phyloP scores from a whole-genome alignment of 345 rosid genomes.

The Syzygium aromaticum region DNA sequence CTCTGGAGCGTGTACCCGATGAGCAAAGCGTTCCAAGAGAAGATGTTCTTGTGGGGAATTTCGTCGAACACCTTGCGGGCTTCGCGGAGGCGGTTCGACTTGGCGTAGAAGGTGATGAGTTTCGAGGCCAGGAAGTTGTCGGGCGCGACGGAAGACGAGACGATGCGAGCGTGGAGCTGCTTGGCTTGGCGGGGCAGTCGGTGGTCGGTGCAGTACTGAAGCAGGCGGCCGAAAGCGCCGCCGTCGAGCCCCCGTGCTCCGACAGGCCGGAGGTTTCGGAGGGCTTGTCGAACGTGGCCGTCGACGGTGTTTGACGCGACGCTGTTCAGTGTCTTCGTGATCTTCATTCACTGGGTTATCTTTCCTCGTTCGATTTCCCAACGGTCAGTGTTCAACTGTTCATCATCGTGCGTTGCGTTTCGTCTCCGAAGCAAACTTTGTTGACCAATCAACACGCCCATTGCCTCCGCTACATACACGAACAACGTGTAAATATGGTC shows the following conservation, averaged over 20 bases:
- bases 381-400: not conserved
- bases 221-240: conserved; percentile 51
- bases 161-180: conserved; percentile 76
- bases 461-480: not conserved
- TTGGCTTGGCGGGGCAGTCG: conserved; percentile 52
- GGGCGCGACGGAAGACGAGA: conserved; percentile 35
- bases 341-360: not conserved
- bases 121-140: conserved; percentile 72
- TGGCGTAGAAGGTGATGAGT: conserved; percentile 47
- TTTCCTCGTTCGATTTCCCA: not conserved
- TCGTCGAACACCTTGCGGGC: conserved; percentile 67
- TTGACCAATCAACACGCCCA: not conserved
- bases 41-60: conserved; percentile 40
- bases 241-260: conserved; percentile 8
- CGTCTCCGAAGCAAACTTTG: not conserved
- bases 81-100: conserved; percentile 17
- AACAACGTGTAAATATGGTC: not conserved
- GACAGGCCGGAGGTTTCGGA: not conserved
- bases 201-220: conserved; percentile 45
- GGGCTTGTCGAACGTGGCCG: not conserved
- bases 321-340: not conserved
- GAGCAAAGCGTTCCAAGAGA: conserved; percentile 73
- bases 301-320: not conserved
- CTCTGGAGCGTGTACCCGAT: conserved; percentile 51
- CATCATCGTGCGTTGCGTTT: too few species aligned